These are phyloP conservation scores for Adansonia madagascariensis DNA, from an alignment of 441 rosid genomes.

Conservation along the genomic window DNA sequence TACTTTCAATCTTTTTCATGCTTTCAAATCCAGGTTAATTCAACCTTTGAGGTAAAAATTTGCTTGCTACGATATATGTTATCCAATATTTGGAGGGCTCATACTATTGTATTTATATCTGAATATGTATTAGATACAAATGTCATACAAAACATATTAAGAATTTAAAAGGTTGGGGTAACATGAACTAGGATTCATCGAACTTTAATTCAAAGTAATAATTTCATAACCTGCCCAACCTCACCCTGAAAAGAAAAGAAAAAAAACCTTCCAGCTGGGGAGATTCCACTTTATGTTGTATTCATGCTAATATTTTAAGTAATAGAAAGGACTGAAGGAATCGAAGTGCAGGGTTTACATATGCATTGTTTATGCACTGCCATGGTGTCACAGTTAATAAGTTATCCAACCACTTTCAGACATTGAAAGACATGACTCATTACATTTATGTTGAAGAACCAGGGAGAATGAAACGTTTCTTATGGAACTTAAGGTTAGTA, in stretches of 20 bases:
- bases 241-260: neutral
- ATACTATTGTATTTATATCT: too few species aligned
- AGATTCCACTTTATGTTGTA: conserved; percentile 25
- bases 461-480: neutral
- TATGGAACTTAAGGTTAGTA: neutral
- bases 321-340: conserved; percentile 2
- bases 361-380: conserved; percentile 17
- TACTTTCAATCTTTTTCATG: conserved; percentile 1
- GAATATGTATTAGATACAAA: too few species aligned
- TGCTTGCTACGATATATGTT: neutral
- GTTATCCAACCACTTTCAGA: neutral
- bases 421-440: neutral
- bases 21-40: conserved; percentile 9
- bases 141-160: too few species aligned
- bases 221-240: neutral
- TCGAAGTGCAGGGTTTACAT: neutral
- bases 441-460: conserved; percentile 20
- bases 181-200: neutral
- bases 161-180: neutral
- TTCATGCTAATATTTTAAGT: conserved; percentile 13
- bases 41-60: neutral
- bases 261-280: conserved; percentile 30
- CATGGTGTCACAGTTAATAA: conserved; percentile 3
- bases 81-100: too few species aligned
- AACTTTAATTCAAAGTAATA: neutral